Evolutionary conservation across 2,329 filamentous ascomycete genomes (phyloP).

Genomic region (Nannizziopsis barbatae): DNA sequence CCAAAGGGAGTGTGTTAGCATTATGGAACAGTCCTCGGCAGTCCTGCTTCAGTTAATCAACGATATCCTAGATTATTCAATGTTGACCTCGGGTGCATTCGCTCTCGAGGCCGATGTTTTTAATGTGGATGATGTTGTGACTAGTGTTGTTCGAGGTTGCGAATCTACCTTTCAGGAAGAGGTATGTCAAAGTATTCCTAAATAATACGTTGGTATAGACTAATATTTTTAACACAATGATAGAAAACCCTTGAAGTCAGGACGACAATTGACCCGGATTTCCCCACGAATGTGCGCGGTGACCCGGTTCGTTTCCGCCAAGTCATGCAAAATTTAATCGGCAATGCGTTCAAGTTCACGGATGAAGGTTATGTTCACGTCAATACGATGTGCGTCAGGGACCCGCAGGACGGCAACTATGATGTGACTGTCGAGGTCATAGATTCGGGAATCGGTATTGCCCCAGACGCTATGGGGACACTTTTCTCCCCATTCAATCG

Average conservation of each 20-base stretch:
- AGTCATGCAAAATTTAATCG: conserved; percentile 51
- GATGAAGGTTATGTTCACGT: conserved; percentile 44
- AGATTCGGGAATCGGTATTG: conserved; percentile 47
- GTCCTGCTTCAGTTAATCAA: conserved; percentile 53
- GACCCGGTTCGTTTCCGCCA: conserved; percentile 52
- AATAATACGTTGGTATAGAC: too few species aligned
- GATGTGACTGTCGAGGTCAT: conserved; percentile 43
- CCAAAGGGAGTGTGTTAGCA: conserved; percentile 46
- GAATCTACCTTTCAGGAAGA: conserved; percentile 37
- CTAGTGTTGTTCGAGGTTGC: conserved; percentile 42
- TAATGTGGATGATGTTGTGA: conserved; percentile 36
- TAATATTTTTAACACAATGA: too few species aligned
- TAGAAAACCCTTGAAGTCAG: conserved; percentile 31
- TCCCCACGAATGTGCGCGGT: conserved; percentile 43
- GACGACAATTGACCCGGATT: conserved; percentile 34
- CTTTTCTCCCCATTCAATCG: conserved; percentile 49
- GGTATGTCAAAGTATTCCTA: too few species aligned
- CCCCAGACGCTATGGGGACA: conserved; percentile 33
- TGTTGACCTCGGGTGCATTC: conserved; percentile 49
- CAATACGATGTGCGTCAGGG: conserved; percentile 29
- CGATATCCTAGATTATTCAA: conserved; percentile 57
- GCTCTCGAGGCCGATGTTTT: conserved; percentile 46
- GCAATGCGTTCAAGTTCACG: conserved; percentile 53
- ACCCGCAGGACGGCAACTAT: conserved; percentile 30
- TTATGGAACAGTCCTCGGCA: conserved; percentile 50